Percentiles rank a stretch among this genome's conserved stretches.
Evolutionary conservation across 352 stramenopile genomes (phyloP).

Genomic region (Pythium guiyangense): DNA sequence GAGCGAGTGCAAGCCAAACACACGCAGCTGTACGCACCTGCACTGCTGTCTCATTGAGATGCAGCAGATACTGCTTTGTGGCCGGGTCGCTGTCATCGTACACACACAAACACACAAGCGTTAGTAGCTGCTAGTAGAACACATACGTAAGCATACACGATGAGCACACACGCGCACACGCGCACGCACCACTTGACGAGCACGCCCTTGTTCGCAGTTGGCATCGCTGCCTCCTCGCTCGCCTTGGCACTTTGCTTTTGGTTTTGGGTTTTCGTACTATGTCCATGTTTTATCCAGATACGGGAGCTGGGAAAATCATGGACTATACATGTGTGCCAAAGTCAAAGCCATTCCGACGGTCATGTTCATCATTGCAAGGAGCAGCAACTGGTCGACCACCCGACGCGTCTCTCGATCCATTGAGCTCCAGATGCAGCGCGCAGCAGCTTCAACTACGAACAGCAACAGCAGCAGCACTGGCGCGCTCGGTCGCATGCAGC

Average conservation of each 20-base stretch:
- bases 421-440: background rate
- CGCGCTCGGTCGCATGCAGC: background rate
- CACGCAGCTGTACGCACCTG: slow-evolving; percentile 38
- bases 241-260: slow-evolving; percentile 1
- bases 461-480: background rate
- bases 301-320: no score
- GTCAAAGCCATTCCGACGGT: slow-evolving; percentile 1
- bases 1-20: background rate
- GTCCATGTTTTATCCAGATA: no score
- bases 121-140: no score
- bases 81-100: slow-evolving; percentile 49
- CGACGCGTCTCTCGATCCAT: background rate
- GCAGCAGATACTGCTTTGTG: slow-evolving; percentile 84
- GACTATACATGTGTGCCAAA: no score
- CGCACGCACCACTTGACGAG: slow-evolving; percentile 76
- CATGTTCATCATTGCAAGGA: slow-evolving; percentile 12
- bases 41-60: slow-evolving; percentile 81
- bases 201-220: slow-evolving; percentile 80
- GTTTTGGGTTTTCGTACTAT: no score
- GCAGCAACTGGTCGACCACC: no score
- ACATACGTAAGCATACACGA: background rate
- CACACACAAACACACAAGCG: no score
- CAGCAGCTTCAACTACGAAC: background rate
- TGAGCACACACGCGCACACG: background rate
- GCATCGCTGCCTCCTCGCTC: no score